These are phyloP conservation scores for Penicillium turbatum DNA, from an alignment of 495 filamentous ascomycete species.

Conservation along the genomic window DNA sequence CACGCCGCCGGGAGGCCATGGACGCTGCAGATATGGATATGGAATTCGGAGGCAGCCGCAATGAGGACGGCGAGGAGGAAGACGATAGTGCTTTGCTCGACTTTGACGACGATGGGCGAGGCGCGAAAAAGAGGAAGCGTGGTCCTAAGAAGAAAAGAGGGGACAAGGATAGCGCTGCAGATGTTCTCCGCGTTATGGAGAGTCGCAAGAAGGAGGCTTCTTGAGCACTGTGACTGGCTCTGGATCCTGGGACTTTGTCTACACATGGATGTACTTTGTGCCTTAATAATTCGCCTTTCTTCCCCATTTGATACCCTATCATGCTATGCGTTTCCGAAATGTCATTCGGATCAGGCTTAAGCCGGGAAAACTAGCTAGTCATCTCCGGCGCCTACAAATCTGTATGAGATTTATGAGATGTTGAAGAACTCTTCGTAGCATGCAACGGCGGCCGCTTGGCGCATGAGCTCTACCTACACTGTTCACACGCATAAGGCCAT, in stretches of 20 bases:
- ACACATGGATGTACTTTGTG: neutral
- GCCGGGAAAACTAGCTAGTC: neutral
- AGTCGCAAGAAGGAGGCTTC: constrained; percentile 48
- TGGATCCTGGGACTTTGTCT: neutral
- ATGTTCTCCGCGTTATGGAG: constrained; percentile 79
- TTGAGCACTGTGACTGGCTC: neutral
- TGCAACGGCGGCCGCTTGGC: neutral
- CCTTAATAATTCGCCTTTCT: neutral
- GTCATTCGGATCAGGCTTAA: too few species aligned
- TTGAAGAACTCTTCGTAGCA: neutral
- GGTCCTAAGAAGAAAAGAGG: constrained; percentile 84
- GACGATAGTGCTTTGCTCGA: constrained; percentile 60
- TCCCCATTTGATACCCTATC: neutral
- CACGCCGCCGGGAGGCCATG: constrained; percentile 54
- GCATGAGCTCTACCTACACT: neutral
- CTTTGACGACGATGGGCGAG: constrained; percentile 49
- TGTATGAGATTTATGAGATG: too few species aligned
- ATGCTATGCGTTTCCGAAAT: neutral
- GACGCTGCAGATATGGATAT: constrained; percentile 92
- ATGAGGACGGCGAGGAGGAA: constrained; percentile 79
- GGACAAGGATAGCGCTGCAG: constrained; percentile 71
- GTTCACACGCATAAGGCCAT: too few species aligned
- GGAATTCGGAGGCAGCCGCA: constrained; percentile 82
- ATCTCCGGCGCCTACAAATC: neutral
- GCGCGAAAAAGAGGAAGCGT: constrained; percentile 66